A percentile compares a stretch with the other conserved stretches of the same genome.
Conservation (phyloP, 805 yeast species). For the Phaffomyces opuntiae region DNA sequence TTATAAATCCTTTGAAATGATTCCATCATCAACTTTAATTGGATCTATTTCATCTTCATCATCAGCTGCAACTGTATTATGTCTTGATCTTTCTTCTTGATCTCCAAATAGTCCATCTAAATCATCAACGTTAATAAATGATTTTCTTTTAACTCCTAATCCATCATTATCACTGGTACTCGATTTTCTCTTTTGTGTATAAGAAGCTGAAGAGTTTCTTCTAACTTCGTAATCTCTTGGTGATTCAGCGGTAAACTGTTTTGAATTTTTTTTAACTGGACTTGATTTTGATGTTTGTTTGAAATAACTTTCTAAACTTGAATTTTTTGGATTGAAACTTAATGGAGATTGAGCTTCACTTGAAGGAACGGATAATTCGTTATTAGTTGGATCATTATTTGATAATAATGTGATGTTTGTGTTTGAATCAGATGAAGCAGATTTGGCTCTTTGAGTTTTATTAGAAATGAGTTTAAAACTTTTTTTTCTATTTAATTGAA, state of each 20-base stretch:
- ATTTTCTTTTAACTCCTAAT: background rate
- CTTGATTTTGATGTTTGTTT: slow-evolving; percentile 4
- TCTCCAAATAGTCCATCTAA: slow-evolving; percentile 18
- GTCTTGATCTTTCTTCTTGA: background rate
- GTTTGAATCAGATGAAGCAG: slow-evolving; percentile 15
- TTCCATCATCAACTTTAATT: slow-evolving; percentile 13
- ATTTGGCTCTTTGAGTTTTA: slow-evolving; percentile 17
- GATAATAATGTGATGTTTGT: background rate
- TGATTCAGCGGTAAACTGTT: background rate
- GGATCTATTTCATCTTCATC: slow-evolving; percentile 13
- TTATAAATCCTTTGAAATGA: no score
- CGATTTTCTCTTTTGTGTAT: background rate
- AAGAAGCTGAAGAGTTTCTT: background rate
- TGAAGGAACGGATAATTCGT: slow-evolving; percentile 9
- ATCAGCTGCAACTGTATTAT: slow-evolving; percentile 1
- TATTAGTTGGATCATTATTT: background rate
- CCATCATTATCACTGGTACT: background rate
- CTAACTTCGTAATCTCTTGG: background rate
- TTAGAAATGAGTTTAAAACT: slow-evolving; percentile 1
- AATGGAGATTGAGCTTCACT: slow-evolving; percentile 17
- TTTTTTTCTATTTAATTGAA: slow-evolving; percentile 2
- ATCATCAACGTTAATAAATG: slow-evolving; percentile 14
- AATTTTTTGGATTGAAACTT: slow-evolving; percentile 3
- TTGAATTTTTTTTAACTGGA: slow-evolving; percentile 2
- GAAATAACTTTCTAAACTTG: slow-evolving; percentile 9